Conservation (phyloP, 257 asterid species). For the Apocynum venetum region DNA sequence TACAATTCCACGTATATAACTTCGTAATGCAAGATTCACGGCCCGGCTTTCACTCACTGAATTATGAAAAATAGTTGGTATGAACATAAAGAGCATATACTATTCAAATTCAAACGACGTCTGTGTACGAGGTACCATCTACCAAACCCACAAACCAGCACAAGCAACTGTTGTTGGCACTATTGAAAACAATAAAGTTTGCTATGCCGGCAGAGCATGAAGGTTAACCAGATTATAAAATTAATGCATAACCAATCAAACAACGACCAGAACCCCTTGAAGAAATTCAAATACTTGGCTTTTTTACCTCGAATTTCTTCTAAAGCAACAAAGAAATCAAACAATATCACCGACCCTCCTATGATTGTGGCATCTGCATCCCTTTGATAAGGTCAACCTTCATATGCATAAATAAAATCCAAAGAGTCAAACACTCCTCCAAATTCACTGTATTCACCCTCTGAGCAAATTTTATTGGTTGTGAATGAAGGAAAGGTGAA, state of each 20-base stretch:
- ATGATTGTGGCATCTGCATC: constrained; percentile 40
- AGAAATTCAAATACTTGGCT: constrained; percentile 1
- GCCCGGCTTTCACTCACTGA: constrained; percentile 41
- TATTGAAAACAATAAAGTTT: constrained; percentile 22
- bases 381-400: constrained; percentile 28
- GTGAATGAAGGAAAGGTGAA: constrained; percentile 47
- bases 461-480: constrained; percentile 19
- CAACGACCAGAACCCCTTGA: constrained; percentile 15
- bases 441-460: constrained; percentile 52
- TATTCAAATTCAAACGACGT: constrained; percentile 13
- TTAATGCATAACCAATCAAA: constrained; percentile 25
- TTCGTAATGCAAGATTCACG: constrained; percentile 31
- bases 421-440: constrained; percentile 20
- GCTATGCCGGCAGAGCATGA: constrained; percentile 20
- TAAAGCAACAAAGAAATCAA: constrained; percentile 41
- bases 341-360: constrained; percentile 70
- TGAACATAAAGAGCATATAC: constrained; percentile 19
- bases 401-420: constrained; percentile 15
- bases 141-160: constrained; percentile 27
- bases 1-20: constrained; percentile 21
- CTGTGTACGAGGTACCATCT: constrained; percentile 33
- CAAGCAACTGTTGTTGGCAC: constrained; percentile 19
- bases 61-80: constrained; percentile 18
- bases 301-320: constrained; percentile 46
- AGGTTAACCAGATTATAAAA: constrained; percentile 3